These are phyloP conservation scores for Hibiscus trionum DNA, from an alignment of 345 rosid genomes.

Conservation along the genomic window DNA sequence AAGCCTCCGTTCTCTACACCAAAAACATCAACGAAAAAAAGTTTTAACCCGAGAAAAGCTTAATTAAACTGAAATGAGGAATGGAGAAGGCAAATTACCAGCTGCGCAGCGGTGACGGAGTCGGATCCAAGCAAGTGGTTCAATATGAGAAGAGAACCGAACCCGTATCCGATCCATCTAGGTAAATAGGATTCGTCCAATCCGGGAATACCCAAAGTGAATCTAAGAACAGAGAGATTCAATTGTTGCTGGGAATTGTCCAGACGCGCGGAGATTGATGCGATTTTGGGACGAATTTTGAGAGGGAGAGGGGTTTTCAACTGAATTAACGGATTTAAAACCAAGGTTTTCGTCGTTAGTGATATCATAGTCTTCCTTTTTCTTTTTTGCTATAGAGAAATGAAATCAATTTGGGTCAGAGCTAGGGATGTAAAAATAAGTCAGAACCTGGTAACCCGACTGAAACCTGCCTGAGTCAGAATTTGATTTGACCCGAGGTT, in stretches of 20 bases:
- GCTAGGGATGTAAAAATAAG: too few species aligned
- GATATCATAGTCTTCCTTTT: not conserved
- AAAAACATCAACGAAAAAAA: not conserved
- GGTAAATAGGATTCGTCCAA: constrained; percentile 89
- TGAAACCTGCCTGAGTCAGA: too few species aligned
- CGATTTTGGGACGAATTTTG: constrained; percentile 25
- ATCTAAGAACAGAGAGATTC: constrained; percentile 84
- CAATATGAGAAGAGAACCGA: constrained; percentile 67
- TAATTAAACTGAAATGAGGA: not conserved
- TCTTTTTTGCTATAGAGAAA: not conserved
- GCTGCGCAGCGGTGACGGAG: constrained; percentile 40
- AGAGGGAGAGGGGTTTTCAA: constrained; percentile 11
- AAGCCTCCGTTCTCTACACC: constrained; percentile 45
- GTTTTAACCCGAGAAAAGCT: not conserved
- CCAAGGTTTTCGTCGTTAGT: not conserved
- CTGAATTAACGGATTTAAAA: constrained; percentile 18
- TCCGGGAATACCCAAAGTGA: constrained; percentile 87
- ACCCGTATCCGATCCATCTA: constrained; percentile 87
- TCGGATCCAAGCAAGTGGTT: constrained; percentile 47
- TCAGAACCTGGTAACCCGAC: too few species aligned
- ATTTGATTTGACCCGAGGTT: too few species aligned
- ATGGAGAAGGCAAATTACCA: constrained; percentile 25
- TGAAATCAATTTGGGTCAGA: not conserved
- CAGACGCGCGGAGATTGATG: constrained; percentile 22
- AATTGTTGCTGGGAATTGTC: constrained; percentile 49